Conservation (phyloP, 768 basidiomycete species). For the Leccinum broughii region DNA sequence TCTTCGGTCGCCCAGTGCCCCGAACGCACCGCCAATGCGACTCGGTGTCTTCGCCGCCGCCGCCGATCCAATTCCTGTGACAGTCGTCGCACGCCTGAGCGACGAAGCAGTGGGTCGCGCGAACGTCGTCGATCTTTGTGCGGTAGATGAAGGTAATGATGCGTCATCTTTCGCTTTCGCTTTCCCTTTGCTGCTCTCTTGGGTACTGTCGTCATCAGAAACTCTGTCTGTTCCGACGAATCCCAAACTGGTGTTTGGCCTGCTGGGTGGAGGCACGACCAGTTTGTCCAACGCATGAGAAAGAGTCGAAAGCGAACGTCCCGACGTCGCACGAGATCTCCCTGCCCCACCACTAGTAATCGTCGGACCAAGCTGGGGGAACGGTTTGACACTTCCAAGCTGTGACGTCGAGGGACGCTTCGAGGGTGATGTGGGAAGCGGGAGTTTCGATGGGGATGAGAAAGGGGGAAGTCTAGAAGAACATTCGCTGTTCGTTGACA, state of each 20-base stretch:
- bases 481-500: slow-evolving; percentile 10
- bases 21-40: slow-evolving; percentile 3
- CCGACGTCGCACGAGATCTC: slow-evolving; percentile 6
- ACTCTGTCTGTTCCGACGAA: slow-evolving; percentile 41
- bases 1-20: slow-evolving; percentile 9
- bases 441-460: slow-evolving; percentile 29
- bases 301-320: slow-evolving; percentile 16
- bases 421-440: slow-evolving; percentile 23
- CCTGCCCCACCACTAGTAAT: slow-evolving; percentile 26
- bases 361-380: slow-evolving; percentile 7
- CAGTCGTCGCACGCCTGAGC: too few relatives aligned
- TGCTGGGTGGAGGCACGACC: too few relatives aligned
- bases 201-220: slow-evolving; percentile 10
- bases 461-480: slow-evolving; percentile 7
- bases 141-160: too few relatives aligned
- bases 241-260: slow-evolving; percentile 19
- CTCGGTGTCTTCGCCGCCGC: background rate
- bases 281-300: too few relatives aligned
- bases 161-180: background rate
- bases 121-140: too few relatives aligned
- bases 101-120: too few relatives aligned
- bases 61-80: slow-evolving; percentile 11
- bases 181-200: slow-evolving; percentile 16
- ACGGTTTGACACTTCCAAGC: slow-evolving; percentile 3
- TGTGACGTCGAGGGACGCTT: slow-evolving; percentile 18